Evolutionary conservation across 441 rosid species (phyloP).

Genomic region (Geranium incanum): DNA sequence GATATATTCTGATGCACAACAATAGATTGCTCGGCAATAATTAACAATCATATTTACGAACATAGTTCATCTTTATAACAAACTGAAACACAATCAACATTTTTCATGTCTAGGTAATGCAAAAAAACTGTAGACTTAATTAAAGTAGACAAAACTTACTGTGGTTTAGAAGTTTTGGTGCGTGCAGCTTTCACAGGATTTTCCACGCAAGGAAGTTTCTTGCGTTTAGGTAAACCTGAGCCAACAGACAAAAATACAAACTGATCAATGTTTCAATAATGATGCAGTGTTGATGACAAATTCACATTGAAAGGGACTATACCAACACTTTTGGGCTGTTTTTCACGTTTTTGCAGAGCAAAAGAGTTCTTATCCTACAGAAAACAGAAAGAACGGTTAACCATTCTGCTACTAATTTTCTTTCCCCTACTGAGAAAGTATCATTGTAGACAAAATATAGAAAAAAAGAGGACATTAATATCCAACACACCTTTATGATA

Average conservation of each 20-base stretch:
- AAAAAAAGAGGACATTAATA: neutral
- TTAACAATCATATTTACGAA: neutral
- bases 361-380: conserved; percentile 48
- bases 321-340: conserved; percentile 48
- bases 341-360: conserved; percentile 46
- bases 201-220: conserved; percentile 39
- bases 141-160: conserved; percentile 31
- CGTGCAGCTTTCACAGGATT: conserved; percentile 35
- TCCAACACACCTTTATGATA: conserved; percentile 39
- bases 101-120: neutral
- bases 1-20: neutral
- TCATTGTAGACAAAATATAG: neutral
- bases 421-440: neutral
- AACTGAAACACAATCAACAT: neutral
- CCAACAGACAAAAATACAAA: conserved; percentile 19
- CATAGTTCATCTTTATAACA: neutral
- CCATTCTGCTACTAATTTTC: neutral
- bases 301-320: conserved; percentile 19
- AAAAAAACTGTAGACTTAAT: no score
- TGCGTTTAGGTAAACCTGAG: conserved; percentile 52
- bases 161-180: conserved; percentile 36
- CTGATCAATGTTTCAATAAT: conserved; percentile 8
- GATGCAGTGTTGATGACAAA: conserved; percentile 11
- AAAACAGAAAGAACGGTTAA: conserved; percentile 16
- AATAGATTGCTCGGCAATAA: neutral